These are phyloP conservation scores for Phytophthora citricola DNA, from an alignment of 352 stramenopile genomes.

Conservation along the genomic window DNA sequence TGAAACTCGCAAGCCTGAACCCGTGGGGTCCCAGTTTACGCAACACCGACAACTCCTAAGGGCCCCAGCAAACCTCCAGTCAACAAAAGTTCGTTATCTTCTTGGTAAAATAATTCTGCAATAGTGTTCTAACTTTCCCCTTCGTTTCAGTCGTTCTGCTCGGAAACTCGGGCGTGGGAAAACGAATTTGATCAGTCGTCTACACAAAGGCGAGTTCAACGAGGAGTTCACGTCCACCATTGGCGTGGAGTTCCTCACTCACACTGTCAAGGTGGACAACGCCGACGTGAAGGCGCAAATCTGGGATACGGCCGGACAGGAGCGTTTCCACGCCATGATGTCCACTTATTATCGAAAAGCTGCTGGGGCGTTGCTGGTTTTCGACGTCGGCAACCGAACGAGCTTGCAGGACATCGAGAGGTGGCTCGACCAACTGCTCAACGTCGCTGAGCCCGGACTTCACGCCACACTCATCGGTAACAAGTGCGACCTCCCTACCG, in stretches of 20 bases:
- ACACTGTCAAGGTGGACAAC: conserved; percentile 73
- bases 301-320: conserved; percentile 89
- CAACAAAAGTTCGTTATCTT: conserved; percentile 66
- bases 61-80: conserved; percentile 51
- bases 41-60: conserved; percentile 34
- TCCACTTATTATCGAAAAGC: conserved; percentile 90
- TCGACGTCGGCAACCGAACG: conserved; percentile 66
- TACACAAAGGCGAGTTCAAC: conserved; percentile 87
- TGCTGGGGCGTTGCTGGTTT: conserved; percentile 79
- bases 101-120: too few species aligned
- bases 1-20: conserved; percentile 42
- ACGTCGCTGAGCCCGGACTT: conserved; percentile 73
- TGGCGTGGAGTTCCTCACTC: conserved; percentile 89
- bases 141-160: conserved; percentile 72
- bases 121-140: conserved; percentile 5
- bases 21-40: conserved; percentile 15
- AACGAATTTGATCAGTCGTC: conserved; percentile 81
- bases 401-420: conserved; percentile 65
- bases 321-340: conserved; percentile 91
- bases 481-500: conserved; percentile 64
- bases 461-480: conserved; percentile 77
- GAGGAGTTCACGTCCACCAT: conserved; percentile 87
- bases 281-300: conserved; percentile 87
- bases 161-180: conserved; percentile 86
- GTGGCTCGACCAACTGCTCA: conserved; percentile 80